phyloP scores from a whole-genome alignment of 164 flowering plant species.

The Tinospora cordifolia region DNA sequence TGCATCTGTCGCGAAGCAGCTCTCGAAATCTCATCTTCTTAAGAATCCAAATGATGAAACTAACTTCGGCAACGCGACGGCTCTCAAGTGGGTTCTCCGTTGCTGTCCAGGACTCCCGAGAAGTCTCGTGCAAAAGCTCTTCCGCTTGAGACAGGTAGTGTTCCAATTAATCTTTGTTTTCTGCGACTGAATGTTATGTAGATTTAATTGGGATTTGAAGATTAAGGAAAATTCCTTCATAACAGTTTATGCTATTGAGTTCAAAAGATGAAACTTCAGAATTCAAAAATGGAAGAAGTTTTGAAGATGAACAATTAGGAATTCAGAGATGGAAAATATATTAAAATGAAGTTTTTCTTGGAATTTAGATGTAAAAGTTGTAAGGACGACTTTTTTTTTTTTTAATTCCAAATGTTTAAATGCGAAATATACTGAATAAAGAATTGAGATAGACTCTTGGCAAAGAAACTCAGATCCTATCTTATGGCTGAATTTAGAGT shows the following conservation, averaged over 20 bases:
- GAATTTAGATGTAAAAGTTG: not conserved
- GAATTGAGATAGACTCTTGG: not conserved
- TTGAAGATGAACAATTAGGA: not conserved
- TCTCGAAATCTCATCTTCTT: constrained; percentile 15
- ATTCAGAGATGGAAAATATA: not conserved
- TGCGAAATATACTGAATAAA: not conserved
- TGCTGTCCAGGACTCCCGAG: constrained; percentile 86
- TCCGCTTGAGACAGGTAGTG: constrained; percentile 78
- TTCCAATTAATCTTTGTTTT: not conserved
- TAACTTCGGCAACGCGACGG: constrained; percentile 32
- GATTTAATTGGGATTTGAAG: not conserved
- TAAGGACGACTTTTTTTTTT: not conserved
- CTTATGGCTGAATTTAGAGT: no score
- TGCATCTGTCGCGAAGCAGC: constrained; percentile 31
- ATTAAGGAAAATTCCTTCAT: not conserved
- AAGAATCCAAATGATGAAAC: not conserved
- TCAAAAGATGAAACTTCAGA: no score
- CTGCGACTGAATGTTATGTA: not conserved
- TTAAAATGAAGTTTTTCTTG: no score
- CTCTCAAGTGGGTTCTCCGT: constrained; percentile 71
- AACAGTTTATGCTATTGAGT: not conserved
- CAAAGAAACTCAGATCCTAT: no score
- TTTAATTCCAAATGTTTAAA: not conserved
- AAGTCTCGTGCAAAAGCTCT: constrained; percentile 80
- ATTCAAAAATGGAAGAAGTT: not conserved